Conservation (phyloP, 441 rosid species). For the Erodium trifolium region DNA sequence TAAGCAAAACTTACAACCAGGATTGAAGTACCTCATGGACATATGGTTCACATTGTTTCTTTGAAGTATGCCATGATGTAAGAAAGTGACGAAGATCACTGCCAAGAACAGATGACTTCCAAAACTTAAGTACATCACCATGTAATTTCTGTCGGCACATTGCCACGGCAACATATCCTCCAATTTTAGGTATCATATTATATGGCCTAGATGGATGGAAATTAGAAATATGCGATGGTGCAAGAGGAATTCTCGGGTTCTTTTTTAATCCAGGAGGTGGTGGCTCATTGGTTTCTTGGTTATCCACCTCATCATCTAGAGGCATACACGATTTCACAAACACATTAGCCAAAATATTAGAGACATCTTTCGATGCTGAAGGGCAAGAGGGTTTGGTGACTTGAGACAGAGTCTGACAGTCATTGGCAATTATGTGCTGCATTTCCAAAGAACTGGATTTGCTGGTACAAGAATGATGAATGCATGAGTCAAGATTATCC, state of each 20-base stretch:
- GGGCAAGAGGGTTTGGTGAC: slow-evolving; percentile 25
- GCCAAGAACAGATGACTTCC: slow-evolving; percentile 45
- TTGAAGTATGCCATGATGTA: slow-evolving; percentile 26
- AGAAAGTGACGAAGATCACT: slow-evolving; percentile 36
- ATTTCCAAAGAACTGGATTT: slow-evolving; percentile 20
- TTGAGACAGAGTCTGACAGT: slow-evolving; percentile 27
- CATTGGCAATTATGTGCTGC: slow-evolving; percentile 18
- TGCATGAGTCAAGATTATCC: slow-evolving; percentile 32
- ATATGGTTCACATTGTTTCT: slow-evolving; percentile 19
- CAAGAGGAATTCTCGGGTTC: slow-evolving; percentile 17
- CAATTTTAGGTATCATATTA: slow-evolving; percentile 40
- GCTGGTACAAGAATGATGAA: slow-evolving; percentile 16
- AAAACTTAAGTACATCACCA: slow-evolving; percentile 51
- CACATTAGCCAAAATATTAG: slow-evolving; percentile 33
- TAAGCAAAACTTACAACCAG: slow-evolving; percentile 1
- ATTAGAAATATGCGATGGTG: slow-evolving; percentile 32
- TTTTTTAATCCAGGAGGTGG: slow-evolving; percentile 65
- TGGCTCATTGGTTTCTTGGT: slow-evolving; percentile 42
- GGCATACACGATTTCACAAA: slow-evolving; percentile 35
- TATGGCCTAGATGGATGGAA: slow-evolving; percentile 35
- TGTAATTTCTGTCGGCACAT: slow-evolving; percentile 79
- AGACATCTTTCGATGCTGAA: slow-evolving; percentile 30
- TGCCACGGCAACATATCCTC: slow-evolving; percentile 57
- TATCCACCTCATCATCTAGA: slow-evolving; percentile 29
- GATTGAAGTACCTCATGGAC: slow-evolving; percentile 25